Conservation (phyloP, 805 yeast species). For the Wickerhamomyces xylosicus region DNA sequence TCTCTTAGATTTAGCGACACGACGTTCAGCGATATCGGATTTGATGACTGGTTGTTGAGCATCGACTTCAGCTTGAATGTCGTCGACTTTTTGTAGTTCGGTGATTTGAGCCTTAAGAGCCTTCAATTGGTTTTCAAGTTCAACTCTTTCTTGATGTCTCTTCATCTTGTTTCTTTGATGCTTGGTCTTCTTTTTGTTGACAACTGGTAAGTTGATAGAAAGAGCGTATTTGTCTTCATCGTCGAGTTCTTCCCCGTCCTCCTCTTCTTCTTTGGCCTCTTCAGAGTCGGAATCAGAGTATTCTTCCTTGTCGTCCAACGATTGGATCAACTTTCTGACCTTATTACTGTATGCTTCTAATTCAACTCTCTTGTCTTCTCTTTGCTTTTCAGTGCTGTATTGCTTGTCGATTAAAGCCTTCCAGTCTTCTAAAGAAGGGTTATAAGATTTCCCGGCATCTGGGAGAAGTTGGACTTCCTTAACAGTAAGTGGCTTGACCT, state of each 20-base stretch:
- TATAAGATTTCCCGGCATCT: conserved; percentile 85
- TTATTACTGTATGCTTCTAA: conserved; percentile 54
- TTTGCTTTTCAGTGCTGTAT: conserved; percentile 50
- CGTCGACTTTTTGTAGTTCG: conserved; percentile 43
- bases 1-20: conserved; percentile 22
- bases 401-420: conserved; percentile 57
- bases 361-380: conserved; percentile 52
- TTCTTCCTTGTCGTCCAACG: conserved; percentile 50
- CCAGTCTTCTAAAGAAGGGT: conserved; percentile 85
- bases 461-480: conserved; percentile 44
- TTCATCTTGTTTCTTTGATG: conserved; percentile 65
- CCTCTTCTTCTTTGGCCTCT: conserved; percentile 23
- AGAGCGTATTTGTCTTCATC: conserved; percentile 29
- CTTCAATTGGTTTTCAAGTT: conserved; percentile 46
- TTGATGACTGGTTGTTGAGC: conserved; percentile 17
- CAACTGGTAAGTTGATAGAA: conserved; percentile 66
- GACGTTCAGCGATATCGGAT: conserved; percentile 12
- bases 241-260: conserved; percentile 28
- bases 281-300: conserved; percentile 29
- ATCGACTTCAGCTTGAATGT: conserved; percentile 21
- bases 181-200: conserved; percentile 62
- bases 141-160: conserved; percentile 47
- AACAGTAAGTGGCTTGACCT: conserved; percentile 41
- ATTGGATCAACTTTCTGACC: conserved; percentile 55
- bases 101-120: conserved; percentile 48